A percentile compares a stretch with the other conserved stretches of the same genome.
These are phyloP conservation scores for Malassezia caprae DNA, from an alignment of 1,284 basidiomycete genomes.

Conservation along the genomic window DNA sequence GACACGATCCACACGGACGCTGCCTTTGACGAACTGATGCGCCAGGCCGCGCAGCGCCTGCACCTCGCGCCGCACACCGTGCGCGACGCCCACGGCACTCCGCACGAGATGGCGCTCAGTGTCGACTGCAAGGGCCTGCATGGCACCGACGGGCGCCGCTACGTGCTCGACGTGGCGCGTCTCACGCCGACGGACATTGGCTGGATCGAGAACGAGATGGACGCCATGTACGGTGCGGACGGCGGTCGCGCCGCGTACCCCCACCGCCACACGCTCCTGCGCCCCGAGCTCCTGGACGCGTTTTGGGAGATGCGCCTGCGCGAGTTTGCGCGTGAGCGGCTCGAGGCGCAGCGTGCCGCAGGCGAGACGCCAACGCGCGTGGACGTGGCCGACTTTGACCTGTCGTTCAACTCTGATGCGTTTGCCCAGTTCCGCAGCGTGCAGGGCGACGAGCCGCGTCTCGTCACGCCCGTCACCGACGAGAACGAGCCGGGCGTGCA, in stretches of 20 bases:
- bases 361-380: conserved; percentile 26
- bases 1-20: conserved; percentile 49
- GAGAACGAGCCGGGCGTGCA: conserved; percentile 53
- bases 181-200: conserved; percentile 54
- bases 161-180: conserved; percentile 55
- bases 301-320: conserved; percentile 54
- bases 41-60: conserved; percentile 52
- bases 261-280: conserved; percentile 54
- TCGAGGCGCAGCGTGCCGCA: conserved; percentile 33
- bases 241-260: conserved; percentile 50
- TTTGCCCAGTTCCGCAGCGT: conserved; percentile 50
- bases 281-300: conserved; percentile 54
- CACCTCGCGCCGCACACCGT: conserved; percentile 54
- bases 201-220: conserved; percentile 53
- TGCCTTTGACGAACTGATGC: conserved; percentile 53
- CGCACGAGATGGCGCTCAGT: conserved; percentile 53
- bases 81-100: conserved; percentile 50
- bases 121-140: conserved; percentile 56
- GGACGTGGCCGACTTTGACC: conserved; percentile 51
- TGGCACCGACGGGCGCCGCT: conserved; percentile 55
- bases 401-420: conserved; percentile 56
- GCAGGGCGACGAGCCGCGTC: conserved; percentile 19
- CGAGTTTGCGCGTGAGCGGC: conserved; percentile 52
- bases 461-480: conserved; percentile 47
- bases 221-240: conserved; percentile 38